phyloP scores from a whole-genome alignment of 768 basidiomycete species.

The Auriculariales sp. region DNA sequence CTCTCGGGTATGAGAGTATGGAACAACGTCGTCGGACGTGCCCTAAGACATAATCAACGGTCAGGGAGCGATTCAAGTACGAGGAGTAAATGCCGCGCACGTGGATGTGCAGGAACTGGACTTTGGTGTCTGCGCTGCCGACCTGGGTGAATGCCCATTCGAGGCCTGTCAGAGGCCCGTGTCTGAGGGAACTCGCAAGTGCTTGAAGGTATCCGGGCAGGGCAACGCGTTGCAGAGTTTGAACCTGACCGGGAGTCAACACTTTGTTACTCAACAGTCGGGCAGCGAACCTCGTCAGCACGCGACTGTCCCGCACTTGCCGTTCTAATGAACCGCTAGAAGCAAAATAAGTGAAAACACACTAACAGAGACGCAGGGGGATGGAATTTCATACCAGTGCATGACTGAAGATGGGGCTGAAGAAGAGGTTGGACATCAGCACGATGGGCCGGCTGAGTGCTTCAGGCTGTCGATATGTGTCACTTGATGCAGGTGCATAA shows the following conservation, averaged over 20 bases:
- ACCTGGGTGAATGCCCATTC: slow-evolving; percentile 11
- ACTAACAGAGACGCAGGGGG: background rate
- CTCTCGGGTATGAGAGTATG: background rate
- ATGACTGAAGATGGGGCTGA: background rate
- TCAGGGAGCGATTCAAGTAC: background rate
- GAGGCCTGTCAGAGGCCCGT: slow-evolving; percentile 14
- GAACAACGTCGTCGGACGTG: slow-evolving; percentile 9
- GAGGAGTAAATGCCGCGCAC: background rate
- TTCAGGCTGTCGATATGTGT: too few species aligned
- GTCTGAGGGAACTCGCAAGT: slow-evolving; percentile 8
- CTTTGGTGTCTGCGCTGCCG: slow-evolving; percentile 1
- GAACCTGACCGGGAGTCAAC: background rate
- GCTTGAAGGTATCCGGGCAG: slow-evolving; percentile 10
- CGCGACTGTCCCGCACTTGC: background rate
- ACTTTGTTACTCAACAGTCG: background rate
- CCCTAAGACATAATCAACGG: slow-evolving; percentile 7
- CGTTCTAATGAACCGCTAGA: background rate
- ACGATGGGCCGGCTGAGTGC: too few species aligned
- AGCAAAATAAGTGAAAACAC: background rate
- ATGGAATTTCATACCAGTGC: background rate
- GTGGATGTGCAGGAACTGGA: slow-evolving; percentile 9
- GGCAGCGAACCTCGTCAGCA: background rate
- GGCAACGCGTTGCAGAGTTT: slow-evolving; percentile 2
- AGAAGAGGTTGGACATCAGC: background rate
- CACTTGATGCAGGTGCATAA: too few species aligned